A percentile compares a stretch with the other conserved stretches of the same genome.
Conservation (phyloP, 2,329 filamentous ascomycete genomes). For the Colletotrichum spaethianum region DNA sequence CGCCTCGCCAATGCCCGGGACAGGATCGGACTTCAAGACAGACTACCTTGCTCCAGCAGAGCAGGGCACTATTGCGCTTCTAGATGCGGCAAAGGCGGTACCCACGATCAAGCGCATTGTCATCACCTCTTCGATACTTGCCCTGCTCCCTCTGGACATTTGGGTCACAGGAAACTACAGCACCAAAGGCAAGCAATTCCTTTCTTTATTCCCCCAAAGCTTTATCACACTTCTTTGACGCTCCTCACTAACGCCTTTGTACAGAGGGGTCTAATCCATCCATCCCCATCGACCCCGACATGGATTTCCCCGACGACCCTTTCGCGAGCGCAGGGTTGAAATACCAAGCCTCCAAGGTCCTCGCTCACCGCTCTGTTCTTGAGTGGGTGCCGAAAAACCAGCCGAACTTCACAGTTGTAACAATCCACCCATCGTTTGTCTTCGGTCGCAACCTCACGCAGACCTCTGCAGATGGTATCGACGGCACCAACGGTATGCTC, state of each 20-base stretch:
- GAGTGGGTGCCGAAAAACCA: constrained; percentile 15
- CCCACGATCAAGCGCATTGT: constrained; percentile 5
- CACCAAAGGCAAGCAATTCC: not conserved
- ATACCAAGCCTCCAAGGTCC: constrained; percentile 26
- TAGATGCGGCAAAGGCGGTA: not conserved
- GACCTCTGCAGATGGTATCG: not conserved
- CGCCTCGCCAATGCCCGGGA: constrained; percentile 22
- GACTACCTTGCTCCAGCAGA: constrained; percentile 23
- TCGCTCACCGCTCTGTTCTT: constrained; percentile 18
- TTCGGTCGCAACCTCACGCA: constrained; percentile 8
- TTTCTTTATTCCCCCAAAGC: too few relatives aligned
- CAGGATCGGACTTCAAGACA: constrained; percentile 10
- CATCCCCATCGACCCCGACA: constrained; percentile 7
- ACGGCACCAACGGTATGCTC: constrained; percentile 2
- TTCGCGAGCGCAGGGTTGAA: not conserved
- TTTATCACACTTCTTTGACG: not conserved
- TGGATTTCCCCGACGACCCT: constrained; percentile 2
- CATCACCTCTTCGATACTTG: constrained; percentile 12
- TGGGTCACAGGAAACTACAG: not conserved
- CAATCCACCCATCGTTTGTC: constrained; percentile 23
- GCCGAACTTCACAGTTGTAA: constrained; percentile 8
- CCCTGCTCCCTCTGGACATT: not conserved
- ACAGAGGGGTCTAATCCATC: not conserved
- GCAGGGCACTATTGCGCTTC: constrained; percentile 3
- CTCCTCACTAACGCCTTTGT: not conserved